phyloP scores from a whole-genome alignment of 257 asterid species.

The Capsicum rhomboideum region DNA sequence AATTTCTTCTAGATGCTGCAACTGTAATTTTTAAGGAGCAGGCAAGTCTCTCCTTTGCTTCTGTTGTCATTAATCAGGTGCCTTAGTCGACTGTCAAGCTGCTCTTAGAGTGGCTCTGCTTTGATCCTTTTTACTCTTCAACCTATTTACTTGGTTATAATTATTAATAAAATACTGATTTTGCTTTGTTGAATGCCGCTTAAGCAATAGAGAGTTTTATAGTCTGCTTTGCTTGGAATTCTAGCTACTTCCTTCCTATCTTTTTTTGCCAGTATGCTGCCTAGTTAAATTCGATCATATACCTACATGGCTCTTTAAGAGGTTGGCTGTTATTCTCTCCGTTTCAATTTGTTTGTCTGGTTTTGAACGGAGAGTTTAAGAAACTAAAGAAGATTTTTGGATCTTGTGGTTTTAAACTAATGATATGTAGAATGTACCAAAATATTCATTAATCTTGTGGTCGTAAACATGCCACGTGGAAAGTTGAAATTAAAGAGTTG shows the following conservation, averaged over 20 bases:
- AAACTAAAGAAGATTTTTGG: too few relatives aligned
- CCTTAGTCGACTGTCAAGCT: not conserved
- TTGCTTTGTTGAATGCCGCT: not conserved
- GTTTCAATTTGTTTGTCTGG: too few relatives aligned
- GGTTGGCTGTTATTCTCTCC: not conserved
- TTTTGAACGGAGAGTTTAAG: too few relatives aligned
- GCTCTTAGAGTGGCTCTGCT: not conserved
- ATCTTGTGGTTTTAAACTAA: too few relatives aligned
- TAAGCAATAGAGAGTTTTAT: not conserved
- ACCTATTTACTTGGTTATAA: not conserved
- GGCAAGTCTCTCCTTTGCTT: slow-evolving; percentile 40
- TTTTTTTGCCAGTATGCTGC: not conserved
- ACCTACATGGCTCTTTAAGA: not conserved
- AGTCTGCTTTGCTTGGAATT: not conserved
- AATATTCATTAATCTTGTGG: too few relatives aligned
- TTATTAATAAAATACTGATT: not conserved
- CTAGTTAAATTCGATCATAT: not conserved
- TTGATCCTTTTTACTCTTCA: not conserved
- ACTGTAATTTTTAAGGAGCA: slow-evolving; percentile 96
- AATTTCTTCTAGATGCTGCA: slow-evolving; percentile 98
- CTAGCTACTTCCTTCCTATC: not conserved
- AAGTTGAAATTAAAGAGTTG: too few relatives aligned
- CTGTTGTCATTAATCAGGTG: not conserved
- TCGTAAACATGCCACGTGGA: too few relatives aligned
- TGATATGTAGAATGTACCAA: too few relatives aligned